Evolutionary conservation across 495 filamentous ascomycete species (phyloP).

Genomic region (Tuber melanosporum): DNA sequence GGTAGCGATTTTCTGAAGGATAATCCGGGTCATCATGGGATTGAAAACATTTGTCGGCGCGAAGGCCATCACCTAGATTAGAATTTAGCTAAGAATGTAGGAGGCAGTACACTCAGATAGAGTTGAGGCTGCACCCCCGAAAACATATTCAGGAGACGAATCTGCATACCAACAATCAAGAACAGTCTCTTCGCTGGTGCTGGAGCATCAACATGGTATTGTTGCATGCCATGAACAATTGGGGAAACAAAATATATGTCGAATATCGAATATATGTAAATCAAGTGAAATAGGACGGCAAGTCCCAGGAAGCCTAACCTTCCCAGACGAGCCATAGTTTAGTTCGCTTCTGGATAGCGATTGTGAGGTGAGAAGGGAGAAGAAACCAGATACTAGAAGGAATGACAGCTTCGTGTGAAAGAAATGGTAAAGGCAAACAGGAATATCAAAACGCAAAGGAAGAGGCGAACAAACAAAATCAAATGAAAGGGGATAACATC

Average conservation of each 20-base stretch:
- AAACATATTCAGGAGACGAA: neutral
- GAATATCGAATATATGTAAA: conserved; percentile 96
- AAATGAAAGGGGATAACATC: neutral
- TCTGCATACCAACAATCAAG: conserved; percentile 74
- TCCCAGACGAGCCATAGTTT: conserved; percentile 66
- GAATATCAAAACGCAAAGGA: neutral
- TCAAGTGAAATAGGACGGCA: conserved; percentile 86
- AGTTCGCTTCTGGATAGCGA: neutral
- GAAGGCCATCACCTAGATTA: conserved; percentile 71
- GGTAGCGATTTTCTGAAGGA: conserved; percentile 58
- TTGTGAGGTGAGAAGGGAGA: neutral
- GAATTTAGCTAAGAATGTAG: conserved; percentile 31
- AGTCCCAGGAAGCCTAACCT: conserved; percentile 85
- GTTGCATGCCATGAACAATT: conserved; percentile 89
- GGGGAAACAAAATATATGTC: conserved; percentile 99
- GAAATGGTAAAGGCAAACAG: neutral
- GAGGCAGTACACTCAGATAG: conserved; percentile 35
- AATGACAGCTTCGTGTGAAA: neutral
- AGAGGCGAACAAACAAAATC: neutral
- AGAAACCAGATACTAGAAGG: neutral
- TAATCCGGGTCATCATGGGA: conserved; percentile 80
- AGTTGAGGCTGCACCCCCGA: conserved; percentile 6
- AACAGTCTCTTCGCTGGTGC: conserved; percentile 80
- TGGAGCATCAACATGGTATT: conserved; percentile 63
- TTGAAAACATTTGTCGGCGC: conserved; percentile 97